These are phyloP conservation scores for Tulasnella sp. DNA, from an alignment of 768 basidiomycete genomes.

Conservation along the genomic window DNA sequence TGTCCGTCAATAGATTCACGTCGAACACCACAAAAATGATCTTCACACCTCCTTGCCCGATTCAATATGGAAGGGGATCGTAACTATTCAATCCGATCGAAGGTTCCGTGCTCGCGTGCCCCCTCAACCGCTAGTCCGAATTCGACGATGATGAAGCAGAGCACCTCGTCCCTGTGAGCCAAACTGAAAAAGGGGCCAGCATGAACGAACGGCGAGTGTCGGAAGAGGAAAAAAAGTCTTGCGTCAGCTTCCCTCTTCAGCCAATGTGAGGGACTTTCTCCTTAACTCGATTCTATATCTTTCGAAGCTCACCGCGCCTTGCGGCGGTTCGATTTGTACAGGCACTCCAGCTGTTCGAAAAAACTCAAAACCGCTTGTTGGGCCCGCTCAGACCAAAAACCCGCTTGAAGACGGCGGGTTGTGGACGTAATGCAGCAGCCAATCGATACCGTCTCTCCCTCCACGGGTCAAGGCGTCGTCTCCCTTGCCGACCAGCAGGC, in stretches of 20 bases:
- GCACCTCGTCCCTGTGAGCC: too few species aligned
- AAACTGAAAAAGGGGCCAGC: too few species aligned
- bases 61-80: too few species aligned
- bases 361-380: constrained; percentile 68
- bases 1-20: too few species aligned
- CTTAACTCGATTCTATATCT: not conserved
- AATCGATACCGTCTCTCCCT: too few species aligned
- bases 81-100: too few species aligned
- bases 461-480: not conserved
- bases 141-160: too few species aligned
- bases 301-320: constrained; percentile 4
- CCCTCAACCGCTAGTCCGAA: too few species aligned
- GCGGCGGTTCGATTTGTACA: constrained; percentile 78
- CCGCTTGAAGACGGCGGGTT: constrained; percentile 39
- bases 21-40: too few species aligned
- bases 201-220: constrained; percentile 52
- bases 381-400: constrained; percentile 77
- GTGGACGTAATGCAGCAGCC: too few species aligned
- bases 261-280: constrained; percentile 54
- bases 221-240: constrained; percentile 47
- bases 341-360: constrained; percentile 90
- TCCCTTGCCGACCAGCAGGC: not conserved
- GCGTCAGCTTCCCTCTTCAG: constrained; percentile 54
- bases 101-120: too few species aligned
- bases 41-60: too few species aligned